Evolutionary conservation across 2,329 filamentous ascomycete species (phyloP), one percentile per base, ranked within the genome.

Genomic region (Fragosphaeria purpurea): DNA sequence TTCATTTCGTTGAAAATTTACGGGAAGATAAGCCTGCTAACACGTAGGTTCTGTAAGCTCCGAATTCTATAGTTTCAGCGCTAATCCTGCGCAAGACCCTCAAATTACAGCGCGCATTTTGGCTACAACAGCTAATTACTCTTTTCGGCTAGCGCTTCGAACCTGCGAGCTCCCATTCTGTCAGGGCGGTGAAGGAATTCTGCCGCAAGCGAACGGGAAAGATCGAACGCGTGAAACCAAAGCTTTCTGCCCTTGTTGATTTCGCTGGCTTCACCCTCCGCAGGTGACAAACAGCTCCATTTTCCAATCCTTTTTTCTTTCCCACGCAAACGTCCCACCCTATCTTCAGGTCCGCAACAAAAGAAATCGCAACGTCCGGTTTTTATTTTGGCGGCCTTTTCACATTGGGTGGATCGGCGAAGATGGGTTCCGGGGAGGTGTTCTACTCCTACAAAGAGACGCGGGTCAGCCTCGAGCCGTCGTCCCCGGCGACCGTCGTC

Each of bases 371-470:
- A 22, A 22, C 22, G 22, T 2, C 22, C 22, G 22, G 22, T 22
- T 22, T 22, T 22, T 22, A 22, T 22, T 22, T 22, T 22, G 22
- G 22, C 22, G 22, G 22, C 22, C 22, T 22, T 22, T 22, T 22
- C 22, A 33, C 13, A 35, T 31, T 69, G 62, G 63, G 85, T 85
- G 84, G 80, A 50, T 84, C 80, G 51, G 55, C 45, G 73, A 79
- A 74, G 64, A 88, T 88, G 84, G 79, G 77, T 62, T 72, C 74
- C 60, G 67, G 72, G 62, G 76, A 77, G 62, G 75, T 78, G 58
- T 76, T 77, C 57, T 83, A 79, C 68, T 74, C 87, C 68, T 93
- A 86, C 75, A 90, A 89, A 73, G 88, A 94, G 76, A 88, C 86
- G 66, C 83, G 86, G 65, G 73, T 95, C 67, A 88, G 87, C 67